Evolutionary conservation across 2,329 filamentous ascomycete species (phyloP).

Genomic region (Penicillium sp.): DNA sequence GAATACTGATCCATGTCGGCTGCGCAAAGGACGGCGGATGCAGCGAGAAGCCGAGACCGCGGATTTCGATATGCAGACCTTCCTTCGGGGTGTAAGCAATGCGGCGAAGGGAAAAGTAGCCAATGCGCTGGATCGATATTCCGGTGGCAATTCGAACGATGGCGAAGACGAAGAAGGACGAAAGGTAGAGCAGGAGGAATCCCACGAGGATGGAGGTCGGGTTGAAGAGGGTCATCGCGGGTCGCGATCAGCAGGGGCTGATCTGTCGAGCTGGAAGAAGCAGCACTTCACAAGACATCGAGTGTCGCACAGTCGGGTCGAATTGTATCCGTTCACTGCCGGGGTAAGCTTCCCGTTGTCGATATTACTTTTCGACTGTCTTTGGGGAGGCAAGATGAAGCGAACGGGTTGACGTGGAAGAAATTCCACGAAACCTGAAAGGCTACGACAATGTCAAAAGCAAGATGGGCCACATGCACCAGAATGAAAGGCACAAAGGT

Average conservation of each 20-base stretch:
- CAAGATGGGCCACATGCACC: slow-evolving; percentile 9
- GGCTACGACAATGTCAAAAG: neutral
- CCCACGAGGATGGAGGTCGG: slow-evolving; percentile 84
- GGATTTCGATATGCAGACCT: slow-evolving; percentile 83
- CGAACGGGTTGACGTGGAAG: neutral
- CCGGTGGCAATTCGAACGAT: slow-evolving; percentile 88
- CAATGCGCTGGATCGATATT: slow-evolving; percentile 90
- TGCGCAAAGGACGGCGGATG: slow-evolving; percentile 95
- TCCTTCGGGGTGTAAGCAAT: slow-evolving; percentile 85
- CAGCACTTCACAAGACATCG: slow-evolving; percentile 20
- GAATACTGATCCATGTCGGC: slow-evolving; percentile 91
- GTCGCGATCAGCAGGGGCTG: slow-evolving; percentile 32
- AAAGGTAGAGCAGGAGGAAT: slow-evolving; percentile 79
- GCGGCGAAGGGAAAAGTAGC: slow-evolving; percentile 84
- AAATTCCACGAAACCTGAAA: neutral
- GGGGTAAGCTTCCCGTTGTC: slow-evolving; percentile 5
- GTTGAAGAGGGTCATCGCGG: slow-evolving; percentile 46
- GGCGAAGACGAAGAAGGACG: slow-evolving; percentile 89
- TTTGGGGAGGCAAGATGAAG: neutral
- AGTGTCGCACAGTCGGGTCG: slow-evolving; percentile 4
- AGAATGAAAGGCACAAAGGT: slow-evolving; percentile 1
- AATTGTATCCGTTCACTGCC: slow-evolving; percentile 5
- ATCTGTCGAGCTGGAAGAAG: slow-evolving; percentile 23
- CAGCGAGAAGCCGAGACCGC: slow-evolving; percentile 78
- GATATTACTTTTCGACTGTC: slow-evolving; percentile 8